Evolutionary conservation across 2,329 filamentous ascomycete species (phyloP).

Genomic region (Fusarium illudens): DNA sequence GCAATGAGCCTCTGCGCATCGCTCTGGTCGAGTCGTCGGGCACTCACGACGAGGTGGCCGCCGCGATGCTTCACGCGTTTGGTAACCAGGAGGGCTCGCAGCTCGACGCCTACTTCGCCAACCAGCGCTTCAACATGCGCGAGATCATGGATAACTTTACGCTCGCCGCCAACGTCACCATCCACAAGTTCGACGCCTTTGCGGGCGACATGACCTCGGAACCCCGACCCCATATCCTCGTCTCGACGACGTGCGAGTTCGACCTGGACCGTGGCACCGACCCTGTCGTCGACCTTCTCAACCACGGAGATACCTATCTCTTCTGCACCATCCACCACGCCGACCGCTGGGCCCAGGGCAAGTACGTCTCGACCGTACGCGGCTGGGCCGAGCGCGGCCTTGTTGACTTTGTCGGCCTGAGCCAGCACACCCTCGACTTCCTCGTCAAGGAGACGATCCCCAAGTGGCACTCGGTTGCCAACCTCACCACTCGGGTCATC

Average conservation of each 20-base stretch:
- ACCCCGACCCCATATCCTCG: constrained; percentile 36
- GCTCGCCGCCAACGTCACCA: constrained; percentile 30
- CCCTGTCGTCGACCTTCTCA: constrained; percentile 34
- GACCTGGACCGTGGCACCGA: constrained; percentile 30
- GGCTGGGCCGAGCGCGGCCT: constrained; percentile 30
- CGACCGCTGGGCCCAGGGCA: constrained; percentile 38
- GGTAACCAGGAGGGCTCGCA: constrained; percentile 34
- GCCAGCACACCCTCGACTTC: constrained; percentile 40
- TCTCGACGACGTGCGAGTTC: constrained; percentile 44
- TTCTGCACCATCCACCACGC: constrained; percentile 44
- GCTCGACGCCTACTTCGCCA: constrained; percentile 33
- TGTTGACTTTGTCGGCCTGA: constrained; percentile 41
- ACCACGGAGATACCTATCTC: constrained; percentile 32
- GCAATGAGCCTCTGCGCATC: constrained; percentile 33
- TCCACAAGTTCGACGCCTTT: constrained; percentile 29
- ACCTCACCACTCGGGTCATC: constrained; percentile 33
- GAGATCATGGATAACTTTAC: constrained; percentile 40
- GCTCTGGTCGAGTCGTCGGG: constrained; percentile 41
- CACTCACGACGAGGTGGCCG: constrained; percentile 42
- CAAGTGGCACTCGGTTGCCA: constrained; percentile 32
- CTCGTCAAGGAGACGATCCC: constrained; percentile 33
- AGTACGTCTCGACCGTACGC: constrained; percentile 32
- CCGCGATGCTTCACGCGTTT: constrained; percentile 41
- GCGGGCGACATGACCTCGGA: constrained; percentile 13
- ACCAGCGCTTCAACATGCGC: constrained; percentile 41